These are phyloP conservation scores for Favolaschia claudopus DNA, from an alignment of 768 basidiomycete genomes.

Conservation along the genomic window DNA sequence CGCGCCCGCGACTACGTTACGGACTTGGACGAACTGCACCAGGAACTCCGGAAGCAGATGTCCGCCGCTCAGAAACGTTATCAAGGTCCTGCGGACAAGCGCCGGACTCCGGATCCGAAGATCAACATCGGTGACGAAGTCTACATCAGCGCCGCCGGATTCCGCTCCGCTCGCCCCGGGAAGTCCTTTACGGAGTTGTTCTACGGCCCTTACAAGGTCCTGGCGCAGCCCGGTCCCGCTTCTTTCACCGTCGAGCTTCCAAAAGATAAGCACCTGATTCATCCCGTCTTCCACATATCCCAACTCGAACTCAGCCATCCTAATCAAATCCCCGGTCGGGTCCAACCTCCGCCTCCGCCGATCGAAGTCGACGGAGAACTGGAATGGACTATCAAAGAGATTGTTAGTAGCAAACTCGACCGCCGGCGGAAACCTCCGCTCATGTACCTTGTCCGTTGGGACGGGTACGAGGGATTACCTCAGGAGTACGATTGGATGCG, in stretches of 20 bases:
- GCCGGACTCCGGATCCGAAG: not conserved
- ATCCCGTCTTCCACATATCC: conserved; percentile 41
- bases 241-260: conserved; percentile 31
- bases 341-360: conserved; percentile 2
- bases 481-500: conserved; percentile 1
- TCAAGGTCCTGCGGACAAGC: not conserved
- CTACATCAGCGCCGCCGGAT: conserved; percentile 12
- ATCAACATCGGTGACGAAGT: conserved; percentile 11
- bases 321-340: conserved; percentile 5
- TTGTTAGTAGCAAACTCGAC: conserved; percentile 23
- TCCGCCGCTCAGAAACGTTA: conserved; percentile 20
- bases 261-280: conserved; percentile 25
- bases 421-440: not conserved
- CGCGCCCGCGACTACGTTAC: conserved; percentile 19
- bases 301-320: conserved; percentile 12
- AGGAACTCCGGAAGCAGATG: conserved; percentile 21
- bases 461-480: not conserved
- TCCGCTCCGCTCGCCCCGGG: conserved; percentile 7
- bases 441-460: conserved; percentile 15
- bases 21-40: conserved; percentile 28
- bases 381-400: conserved; percentile 15
- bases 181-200: not conserved
- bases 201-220: not conserved
- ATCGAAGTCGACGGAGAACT: conserved; percentile 14
- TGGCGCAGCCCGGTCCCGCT: not conserved